These are phyloP conservation scores for Acorus calamus DNA, from an alignment of 106 monocot species.

Conservation along the genomic window DNA sequence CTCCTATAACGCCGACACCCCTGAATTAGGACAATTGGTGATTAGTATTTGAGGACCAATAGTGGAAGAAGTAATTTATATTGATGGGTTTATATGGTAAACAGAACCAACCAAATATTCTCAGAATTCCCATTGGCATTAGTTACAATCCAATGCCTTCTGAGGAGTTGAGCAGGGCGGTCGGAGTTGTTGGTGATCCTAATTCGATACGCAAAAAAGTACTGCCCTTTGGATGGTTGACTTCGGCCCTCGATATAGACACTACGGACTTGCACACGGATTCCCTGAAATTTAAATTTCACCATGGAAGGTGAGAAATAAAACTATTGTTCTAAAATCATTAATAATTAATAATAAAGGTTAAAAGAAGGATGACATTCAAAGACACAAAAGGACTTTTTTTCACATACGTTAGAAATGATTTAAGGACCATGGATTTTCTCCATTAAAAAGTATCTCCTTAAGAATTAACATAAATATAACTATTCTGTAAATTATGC, in stretches of 20 bases:
- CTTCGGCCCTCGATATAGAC: constrained; percentile 76
- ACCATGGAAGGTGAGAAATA: too few species aligned
- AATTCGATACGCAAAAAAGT: constrained; percentile 46
- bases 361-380: too few species aligned
- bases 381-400: too few species aligned
- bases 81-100: background rate
- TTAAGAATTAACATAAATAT: too few species aligned
- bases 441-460: too few species aligned
- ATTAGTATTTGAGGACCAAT: too few species aligned
- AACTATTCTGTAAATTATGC: too few species aligned
- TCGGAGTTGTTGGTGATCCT: constrained; percentile 67
- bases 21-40: constrained; percentile 11
- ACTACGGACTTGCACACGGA: constrained; percentile 92
- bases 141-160: constrained; percentile 97
- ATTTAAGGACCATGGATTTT: too few species aligned
- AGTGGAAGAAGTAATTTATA: too few species aligned
- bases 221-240: constrained; percentile 70
- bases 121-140: constrained; percentile 80
- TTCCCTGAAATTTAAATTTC: constrained; percentile 46
- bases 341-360: too few species aligned
- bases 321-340: too few species aligned
- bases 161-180: constrained; percentile 75
- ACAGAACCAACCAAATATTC: constrained; percentile 64
- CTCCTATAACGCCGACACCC: constrained; percentile 87
- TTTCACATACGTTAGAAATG: too few species aligned